phyloP scores from a whole-genome alignment of 805 yeast species.

The Candida sonorensis region DNA sequence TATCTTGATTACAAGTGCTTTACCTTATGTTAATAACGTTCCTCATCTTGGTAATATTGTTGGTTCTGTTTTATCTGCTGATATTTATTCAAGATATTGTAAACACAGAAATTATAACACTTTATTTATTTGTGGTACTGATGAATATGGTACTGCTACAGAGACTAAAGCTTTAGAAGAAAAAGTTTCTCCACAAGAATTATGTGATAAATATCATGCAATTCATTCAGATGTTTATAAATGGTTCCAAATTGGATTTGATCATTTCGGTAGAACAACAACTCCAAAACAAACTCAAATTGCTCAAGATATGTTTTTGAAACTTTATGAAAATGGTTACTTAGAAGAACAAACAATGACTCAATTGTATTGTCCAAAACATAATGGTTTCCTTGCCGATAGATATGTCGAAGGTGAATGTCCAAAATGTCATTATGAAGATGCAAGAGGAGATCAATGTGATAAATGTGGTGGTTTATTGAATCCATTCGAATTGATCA shows the following conservation, averaged over 20 bases:
- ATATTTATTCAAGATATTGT: conserved; percentile 84
- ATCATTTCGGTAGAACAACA: conserved; percentile 94
- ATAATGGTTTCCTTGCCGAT: conserved; percentile 89
- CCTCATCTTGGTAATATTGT: conserved; percentile 97
- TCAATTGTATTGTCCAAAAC: conserved; percentile 88
- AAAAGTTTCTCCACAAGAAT: conserved; percentile 75
- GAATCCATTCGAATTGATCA: conserved; percentile 87
- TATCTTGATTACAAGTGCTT: conserved; percentile 87
- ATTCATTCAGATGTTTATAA: conserved; percentile 87
- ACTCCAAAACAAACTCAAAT: conserved; percentile 88
- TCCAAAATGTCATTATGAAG: conserved; percentile 91
- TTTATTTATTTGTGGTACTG: conserved; percentile 91
- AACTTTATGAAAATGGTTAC: conserved; percentile 67
- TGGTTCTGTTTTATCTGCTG: conserved; percentile 93
- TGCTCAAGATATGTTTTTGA: conserved; percentile 86
- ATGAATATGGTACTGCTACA: conserved; percentile 99
- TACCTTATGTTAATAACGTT: conserved; percentile 96
- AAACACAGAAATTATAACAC: conserved; percentile 86
- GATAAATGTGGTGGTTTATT: conserved; percentile 89
- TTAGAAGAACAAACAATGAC: conserved; percentile 83
- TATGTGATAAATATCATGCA: conserved; percentile 85
- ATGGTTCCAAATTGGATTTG: conserved; percentile 96
- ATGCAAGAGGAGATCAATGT: conserved; percentile 99
- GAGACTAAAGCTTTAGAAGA: conserved; percentile 98
- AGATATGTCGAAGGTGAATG: conserved; percentile 96